phyloP scores from a whole-genome alignment of 225 moss, liverwort and hornwort species.

The Physcomitrellopsis africana region DNA sequence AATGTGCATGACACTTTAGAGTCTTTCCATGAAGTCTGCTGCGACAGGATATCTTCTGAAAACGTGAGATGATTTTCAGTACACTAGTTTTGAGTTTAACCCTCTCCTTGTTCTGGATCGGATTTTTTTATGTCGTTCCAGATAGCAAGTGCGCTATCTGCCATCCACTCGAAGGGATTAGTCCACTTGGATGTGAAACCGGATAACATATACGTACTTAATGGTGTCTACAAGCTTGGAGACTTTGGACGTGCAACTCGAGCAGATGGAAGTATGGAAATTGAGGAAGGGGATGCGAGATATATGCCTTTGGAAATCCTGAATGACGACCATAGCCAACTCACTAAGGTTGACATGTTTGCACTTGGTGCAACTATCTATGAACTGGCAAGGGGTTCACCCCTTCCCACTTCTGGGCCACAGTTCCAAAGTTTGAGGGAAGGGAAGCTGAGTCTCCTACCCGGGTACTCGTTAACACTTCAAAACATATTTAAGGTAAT shows the following conservation, averaged over 20 bases:
- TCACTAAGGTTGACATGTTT: conserved; percentile 92
- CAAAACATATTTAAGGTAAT: conserved; percentile 73
- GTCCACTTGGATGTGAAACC: conserved; percentile 98
- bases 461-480: conserved; percentile 68
- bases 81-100: neutral
- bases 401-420: conserved; percentile 77
- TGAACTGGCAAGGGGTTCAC: conserved; percentile 86
- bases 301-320: conserved; percentile 88
- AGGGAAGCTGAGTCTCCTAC: conserved; percentile 67
- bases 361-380: conserved; percentile 96
- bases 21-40: conserved; percentile 2
- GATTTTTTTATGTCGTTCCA: conserved; percentile 33
- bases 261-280: conserved; percentile 77
- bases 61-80: neutral
- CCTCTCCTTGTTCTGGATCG: conserved; percentile 4
- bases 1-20: neutral
- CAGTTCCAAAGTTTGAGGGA: conserved; percentile 81
- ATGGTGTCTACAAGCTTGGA: conserved; percentile 81
- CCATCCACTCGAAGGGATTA: conserved; percentile 69
- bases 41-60: conserved; percentile 11
- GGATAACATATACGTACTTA: conserved; percentile 83
- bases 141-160: conserved; percentile 73
- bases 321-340: conserved; percentile 87
- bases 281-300: conserved; percentile 95
- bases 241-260: conserved; percentile 95